phyloP scores from a whole-genome alignment of 306 rosid species.

The Vigna mungo region DNA sequence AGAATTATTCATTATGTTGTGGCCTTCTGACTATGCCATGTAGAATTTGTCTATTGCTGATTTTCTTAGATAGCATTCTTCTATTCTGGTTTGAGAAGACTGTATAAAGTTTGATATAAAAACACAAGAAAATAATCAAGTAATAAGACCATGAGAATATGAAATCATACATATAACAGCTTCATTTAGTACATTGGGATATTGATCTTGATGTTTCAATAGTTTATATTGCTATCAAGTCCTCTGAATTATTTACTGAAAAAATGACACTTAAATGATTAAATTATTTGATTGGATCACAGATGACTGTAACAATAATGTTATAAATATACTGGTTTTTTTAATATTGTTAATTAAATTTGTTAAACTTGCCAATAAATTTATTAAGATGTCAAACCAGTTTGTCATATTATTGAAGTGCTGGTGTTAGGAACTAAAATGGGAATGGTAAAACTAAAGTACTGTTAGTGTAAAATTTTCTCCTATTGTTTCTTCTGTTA shows the following conservation, averaged over 20 bases:
- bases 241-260: neutral
- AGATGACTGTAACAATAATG: too few relatives aligned
- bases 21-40: conserved; percentile 6
- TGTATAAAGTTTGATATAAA: neutral
- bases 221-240: neutral
- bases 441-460: too few relatives aligned
- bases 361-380: too few relatives aligned
- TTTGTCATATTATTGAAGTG: too few relatives aligned
- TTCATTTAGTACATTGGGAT: neutral
- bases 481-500: too few relatives aligned
- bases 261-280: too few relatives aligned
- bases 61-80: conserved; percentile 21
- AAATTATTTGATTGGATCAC: too few relatives aligned
- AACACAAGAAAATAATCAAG: neutral
- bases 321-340: too few relatives aligned
- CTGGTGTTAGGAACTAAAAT: too few relatives aligned
- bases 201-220: neutral
- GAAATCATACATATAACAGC: neutral
- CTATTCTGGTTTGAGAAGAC: neutral
- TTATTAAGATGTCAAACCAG: too few relatives aligned
- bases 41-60: conserved; percentile 16
- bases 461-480: too few relatives aligned
- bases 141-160: neutral
- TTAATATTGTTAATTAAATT: too few relatives aligned
- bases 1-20: conserved; percentile 21